Percentiles rank a stretch among this genome's conserved stretches.
Evolutionary conservation across 805 yeast species (phyloP).

Genomic region (Ogataea methylovora): DNA sequence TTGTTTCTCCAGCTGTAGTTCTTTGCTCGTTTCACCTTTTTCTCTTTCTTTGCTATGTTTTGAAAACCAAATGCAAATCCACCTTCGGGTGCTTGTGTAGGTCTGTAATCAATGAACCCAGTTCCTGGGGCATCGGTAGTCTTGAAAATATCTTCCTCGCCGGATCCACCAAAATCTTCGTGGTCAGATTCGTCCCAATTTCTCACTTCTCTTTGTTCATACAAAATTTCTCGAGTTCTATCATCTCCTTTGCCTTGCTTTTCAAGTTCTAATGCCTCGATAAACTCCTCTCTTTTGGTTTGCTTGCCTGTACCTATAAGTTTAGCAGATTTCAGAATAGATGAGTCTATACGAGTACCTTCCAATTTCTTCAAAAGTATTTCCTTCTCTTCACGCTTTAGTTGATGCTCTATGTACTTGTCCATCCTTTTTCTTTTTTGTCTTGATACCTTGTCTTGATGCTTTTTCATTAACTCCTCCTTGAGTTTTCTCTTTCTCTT

Average conservation of each 20-base stretch:
- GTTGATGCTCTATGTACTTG: slow-evolving; percentile 86
- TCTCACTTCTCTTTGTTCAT: slow-evolving; percentile 58
- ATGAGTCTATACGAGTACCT: slow-evolving; percentile 62
- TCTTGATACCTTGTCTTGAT: slow-evolving; percentile 61
- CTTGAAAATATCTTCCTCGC: slow-evolving; percentile 9
- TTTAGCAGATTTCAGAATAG: slow-evolving; percentile 64
- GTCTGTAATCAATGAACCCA: slow-evolving; percentile 64
- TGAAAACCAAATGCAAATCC: slow-evolving; percentile 69
- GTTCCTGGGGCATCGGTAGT: slow-evolving; percentile 30
- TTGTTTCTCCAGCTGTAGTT: slow-evolving; percentile 71
- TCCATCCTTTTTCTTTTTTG: slow-evolving; percentile 76
- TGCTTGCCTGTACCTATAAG: slow-evolving; percentile 64
- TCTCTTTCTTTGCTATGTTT: slow-evolving; percentile 44
- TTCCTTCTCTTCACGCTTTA: slow-evolving; percentile 83
- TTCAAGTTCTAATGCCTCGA: slow-evolving; percentile 71
- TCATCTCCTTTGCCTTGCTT: slow-evolving; percentile 65
- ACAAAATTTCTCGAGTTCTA: slow-evolving; percentile 50
- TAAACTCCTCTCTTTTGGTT: slow-evolving; percentile 60
- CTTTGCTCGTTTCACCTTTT: slow-evolving; percentile 34
- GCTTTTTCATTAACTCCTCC: slow-evolving; percentile 49
- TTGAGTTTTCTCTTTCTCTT: slow-evolving; percentile 59
- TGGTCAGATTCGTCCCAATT: slow-evolving; percentile 46
- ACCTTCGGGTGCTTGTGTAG: slow-evolving; percentile 47
- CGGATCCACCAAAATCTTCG: slow-evolving; percentile 13
- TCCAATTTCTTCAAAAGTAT: slow-evolving; percentile 65